Base-by-base conservation (phyloP, 2,329 filamentous ascomycete genomes). In the Microdochium paspali region DNA sequence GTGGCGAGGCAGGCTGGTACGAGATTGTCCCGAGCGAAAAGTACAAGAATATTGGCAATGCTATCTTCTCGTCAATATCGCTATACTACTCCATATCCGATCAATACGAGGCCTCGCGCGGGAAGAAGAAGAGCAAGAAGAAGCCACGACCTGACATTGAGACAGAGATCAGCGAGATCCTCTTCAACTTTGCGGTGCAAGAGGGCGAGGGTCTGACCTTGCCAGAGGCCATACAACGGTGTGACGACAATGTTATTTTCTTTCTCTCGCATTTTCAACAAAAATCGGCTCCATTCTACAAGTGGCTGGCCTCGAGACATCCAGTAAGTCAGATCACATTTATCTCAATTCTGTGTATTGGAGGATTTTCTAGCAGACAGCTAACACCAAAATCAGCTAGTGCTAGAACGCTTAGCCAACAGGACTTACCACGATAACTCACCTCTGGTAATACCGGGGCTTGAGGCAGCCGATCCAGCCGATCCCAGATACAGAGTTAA, bases 1-100 rank as follows among this genome's bases (percentile, higher is more conserved):
- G 73, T 25, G 81, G 81, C 31, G 61, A 69, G 47, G 75, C 80
- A 12, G 84, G 83, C 42, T 88, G 84, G 82, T 87, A 80, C 58
- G 77, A 83, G 57, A 73, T 89, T 39, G 68, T 68, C 26, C 83
- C 85, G 1, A 68, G 76, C n/a, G 58, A 67, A 10, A 61, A 65
- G 2, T 90, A 87, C 60, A 64, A 66, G 45, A 55, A 64, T 5
- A 77, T 79, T 24, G 82, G 77, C 61, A 64, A 73, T 25, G 68
- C 73, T 44, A 85, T 85, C 71, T 71, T 75, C 46, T 73, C 85
- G 58, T 82, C 79, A 2, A 76, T 85, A 12, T 69, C 72, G 9
- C 64, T 87, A 20, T 77, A 87, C 54, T 86, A 85, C 59, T 74
- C 72, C 46, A 60, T 86, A 2, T 66, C 79, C 35, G 77, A 80